These are phyloP conservation scores for Malassezia slooffiae DNA, from an alignment of 1,284 basidiomycete species.

Conservation along the genomic window DNA sequence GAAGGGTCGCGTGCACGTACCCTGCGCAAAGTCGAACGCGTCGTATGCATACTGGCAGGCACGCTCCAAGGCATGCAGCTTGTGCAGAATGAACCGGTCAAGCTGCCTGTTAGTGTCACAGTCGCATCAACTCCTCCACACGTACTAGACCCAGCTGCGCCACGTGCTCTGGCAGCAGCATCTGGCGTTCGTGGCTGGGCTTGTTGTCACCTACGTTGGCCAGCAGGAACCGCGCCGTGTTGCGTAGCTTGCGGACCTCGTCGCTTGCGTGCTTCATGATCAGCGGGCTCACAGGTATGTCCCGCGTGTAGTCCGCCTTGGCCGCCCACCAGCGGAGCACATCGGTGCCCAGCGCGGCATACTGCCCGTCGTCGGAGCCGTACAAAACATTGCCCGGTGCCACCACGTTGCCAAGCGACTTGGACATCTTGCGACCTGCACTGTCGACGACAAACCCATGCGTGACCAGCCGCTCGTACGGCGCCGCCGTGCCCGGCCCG, in stretches of 20 bases:
- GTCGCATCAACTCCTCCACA: too few species aligned
- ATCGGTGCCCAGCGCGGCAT: conserved; percentile 74
- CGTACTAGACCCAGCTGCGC: too few species aligned
- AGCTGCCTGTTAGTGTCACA: conserved; percentile 19
- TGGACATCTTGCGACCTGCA: conserved; percentile 93
- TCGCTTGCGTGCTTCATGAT: conserved; percentile 69
- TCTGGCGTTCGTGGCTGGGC: conserved; percentile 33
- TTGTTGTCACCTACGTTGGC: conserved; percentile 53
- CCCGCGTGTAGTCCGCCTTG: conserved; percentile 76
- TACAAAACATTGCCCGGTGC: conserved; percentile 70
- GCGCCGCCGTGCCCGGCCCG: conserved; percentile 48
- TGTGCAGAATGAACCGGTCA: conserved; percentile 66
- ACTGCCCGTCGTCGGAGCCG: conserved; percentile 55
- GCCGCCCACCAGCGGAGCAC: conserved; percentile 83
- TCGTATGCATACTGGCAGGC: conserved; percentile 61
- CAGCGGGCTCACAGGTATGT: conserved; percentile 71
- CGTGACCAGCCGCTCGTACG: conserved; percentile 75
- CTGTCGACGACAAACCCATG: conserved; percentile 95
- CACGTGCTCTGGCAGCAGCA: too few species aligned
- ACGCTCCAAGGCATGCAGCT: conserved; percentile 63
- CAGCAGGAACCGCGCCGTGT: conserved; percentile 77
- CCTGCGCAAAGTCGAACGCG: conserved; percentile 70
- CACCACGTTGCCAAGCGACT: conserved; percentile 83
- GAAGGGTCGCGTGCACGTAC: too few species aligned
- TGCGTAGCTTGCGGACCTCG: conserved; percentile 72